Evolutionary conservation across 768 basidiomycete genomes (phyloP).

Genomic region (Suillus occidentalis): DNA sequence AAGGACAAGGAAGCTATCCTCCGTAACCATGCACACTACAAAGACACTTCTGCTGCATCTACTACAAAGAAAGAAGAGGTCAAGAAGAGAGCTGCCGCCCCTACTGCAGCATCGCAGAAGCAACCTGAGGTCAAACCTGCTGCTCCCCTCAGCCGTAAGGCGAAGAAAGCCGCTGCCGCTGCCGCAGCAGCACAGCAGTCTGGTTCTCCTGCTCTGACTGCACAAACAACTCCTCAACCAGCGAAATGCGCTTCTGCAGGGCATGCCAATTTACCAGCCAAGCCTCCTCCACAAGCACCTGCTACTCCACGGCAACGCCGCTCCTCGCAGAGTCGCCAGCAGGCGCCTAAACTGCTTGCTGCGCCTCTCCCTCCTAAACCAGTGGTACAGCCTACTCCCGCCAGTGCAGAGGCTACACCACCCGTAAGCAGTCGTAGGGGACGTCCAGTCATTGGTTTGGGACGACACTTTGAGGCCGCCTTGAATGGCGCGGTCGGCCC

Average conservation of each 20-base stretch:
- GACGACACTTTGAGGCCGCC: conserved; percentile 72
- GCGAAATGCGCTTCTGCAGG: conserved; percentile 10
- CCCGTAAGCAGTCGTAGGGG: conserved; percentile 38
- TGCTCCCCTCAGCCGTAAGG: conserved; percentile 35
- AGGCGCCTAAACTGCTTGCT: conserved; percentile 13
- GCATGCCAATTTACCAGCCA: conserved; percentile 13
- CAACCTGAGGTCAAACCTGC: conserved; percentile 27
- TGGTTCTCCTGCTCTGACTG: conserved; percentile 14
- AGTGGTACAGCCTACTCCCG: background rate
- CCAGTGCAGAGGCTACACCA: conserved; percentile 10
- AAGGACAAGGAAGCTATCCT: conserved; percentile 74
- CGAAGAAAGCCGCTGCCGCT: conserved; percentile 31
- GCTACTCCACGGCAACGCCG: conserved; percentile 17
- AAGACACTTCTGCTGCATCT: conserved; percentile 41
- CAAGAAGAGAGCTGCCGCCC: conserved; percentile 34
- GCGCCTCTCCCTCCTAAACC: conserved; percentile 6
- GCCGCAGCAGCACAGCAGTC: conserved; percentile 23
- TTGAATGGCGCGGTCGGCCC: conserved; percentile 53
- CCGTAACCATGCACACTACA: conserved; percentile 73
- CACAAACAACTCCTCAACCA: background rate
- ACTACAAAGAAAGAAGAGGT: conserved; percentile 39
- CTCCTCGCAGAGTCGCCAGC: conserved; percentile 17
- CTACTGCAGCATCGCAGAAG: conserved; percentile 30
- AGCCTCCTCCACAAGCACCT: conserved; percentile 12
- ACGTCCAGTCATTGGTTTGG: conserved; percentile 63